These are phyloP conservation scores for Phytophthora quininea DNA, from an alignment of 352 stramenopile species.

Conservation along the genomic window DNA sequence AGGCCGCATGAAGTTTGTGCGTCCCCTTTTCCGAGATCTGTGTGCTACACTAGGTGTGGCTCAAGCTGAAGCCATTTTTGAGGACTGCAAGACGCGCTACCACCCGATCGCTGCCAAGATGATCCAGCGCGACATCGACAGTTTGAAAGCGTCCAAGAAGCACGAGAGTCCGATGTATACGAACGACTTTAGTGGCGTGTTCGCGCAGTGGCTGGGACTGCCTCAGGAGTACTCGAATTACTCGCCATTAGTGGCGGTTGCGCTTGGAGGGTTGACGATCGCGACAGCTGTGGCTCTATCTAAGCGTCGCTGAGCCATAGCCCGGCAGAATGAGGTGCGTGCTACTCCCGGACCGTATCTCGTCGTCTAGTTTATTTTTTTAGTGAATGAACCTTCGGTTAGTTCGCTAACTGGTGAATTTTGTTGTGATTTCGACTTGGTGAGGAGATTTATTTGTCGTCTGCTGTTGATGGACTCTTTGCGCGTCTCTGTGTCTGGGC, in stretches of 20 bases:
- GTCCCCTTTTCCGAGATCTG: slow-evolving; percentile 69
- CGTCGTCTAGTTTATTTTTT: background rate
- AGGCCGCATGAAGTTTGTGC: slow-evolving; percentile 80
- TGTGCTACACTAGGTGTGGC: slow-evolving; percentile 40
- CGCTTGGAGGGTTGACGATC: slow-evolving; percentile 21
- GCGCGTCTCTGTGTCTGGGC: no score
- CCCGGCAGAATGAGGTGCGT: no score
- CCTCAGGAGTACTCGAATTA: slow-evolving; percentile 37
- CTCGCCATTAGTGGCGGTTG: slow-evolving; percentile 31
- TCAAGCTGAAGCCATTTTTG: slow-evolving; percentile 42
- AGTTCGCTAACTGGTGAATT: background rate
- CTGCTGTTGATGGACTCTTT: no score
- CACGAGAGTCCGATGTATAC: slow-evolving; percentile 9
- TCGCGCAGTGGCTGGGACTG: slow-evolving; percentile 37
- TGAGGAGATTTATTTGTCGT: no score
- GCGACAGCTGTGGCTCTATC: slow-evolving; percentile 25
- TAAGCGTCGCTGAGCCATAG: slow-evolving; percentile 28
- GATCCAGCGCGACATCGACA: slow-evolving; percentile 59
- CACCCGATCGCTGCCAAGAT: slow-evolving; percentile 79
- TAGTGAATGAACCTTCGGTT: slow-evolving; percentile 7
- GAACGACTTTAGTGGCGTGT: slow-evolving; percentile 27
- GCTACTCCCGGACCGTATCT: no score
- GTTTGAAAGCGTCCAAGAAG: slow-evolving; percentile 9
- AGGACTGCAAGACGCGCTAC: slow-evolving; percentile 63
- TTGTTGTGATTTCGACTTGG: no score